Evolutionary conservation across 139 green algal species (phyloP), one percentile per base, ranked within the genome.

Genomic region (Chlamydomonas schloesseri): DNA sequence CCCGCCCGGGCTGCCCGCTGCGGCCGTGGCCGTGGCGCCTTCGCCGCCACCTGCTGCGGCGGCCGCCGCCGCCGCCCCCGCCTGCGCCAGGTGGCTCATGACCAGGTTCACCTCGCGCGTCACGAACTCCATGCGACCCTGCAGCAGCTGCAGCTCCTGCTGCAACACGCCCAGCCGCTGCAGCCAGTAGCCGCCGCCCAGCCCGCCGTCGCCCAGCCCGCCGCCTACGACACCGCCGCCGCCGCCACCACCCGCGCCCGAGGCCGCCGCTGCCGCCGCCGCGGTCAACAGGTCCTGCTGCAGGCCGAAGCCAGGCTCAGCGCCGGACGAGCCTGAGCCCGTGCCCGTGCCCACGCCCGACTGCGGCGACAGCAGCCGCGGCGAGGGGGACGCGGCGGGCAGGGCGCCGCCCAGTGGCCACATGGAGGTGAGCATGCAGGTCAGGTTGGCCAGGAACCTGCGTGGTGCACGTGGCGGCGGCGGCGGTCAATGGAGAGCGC

Each of bases 131-230:
- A 89, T 46, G 5, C 77, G 55, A 18, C 58, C 68, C 71, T 71
- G 65, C 55, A 89, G 47, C 68, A 84, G 34, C 53, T 60, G 67
- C 84, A 89, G 67, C 67, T 84, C 73, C 84, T 81, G 36, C 57
- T 89, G 84, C 76, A 88, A 75, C 74, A 73, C 28, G 20, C n/a
- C 53, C 74, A 89, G 65, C 11, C 84, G 84, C 55, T 73, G 53
- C 36, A n/a, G 34, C 74, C 47, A 79, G 68, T 84, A 84, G 0
- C 20, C 29, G 33, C 9, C 34, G 31, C 6, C 36, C 70, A 53
- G 9, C 26, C 69, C 69, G 36, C 33, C 33, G 17, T 11, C 28
- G 20, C 34, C 18, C 34, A 74, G 3, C 10, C 34, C 20, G 8
- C 28, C 62, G 58, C 55, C 31, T 3, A 5, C 65, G 46, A 2